Percentiles rank a stretch among this genome's conserved stretches.
These are phyloP conservation scores for Aspergillus hortae DNA, from an alignment of 2,329 filamentous ascomycete species.

Conservation along the genomic window DNA sequence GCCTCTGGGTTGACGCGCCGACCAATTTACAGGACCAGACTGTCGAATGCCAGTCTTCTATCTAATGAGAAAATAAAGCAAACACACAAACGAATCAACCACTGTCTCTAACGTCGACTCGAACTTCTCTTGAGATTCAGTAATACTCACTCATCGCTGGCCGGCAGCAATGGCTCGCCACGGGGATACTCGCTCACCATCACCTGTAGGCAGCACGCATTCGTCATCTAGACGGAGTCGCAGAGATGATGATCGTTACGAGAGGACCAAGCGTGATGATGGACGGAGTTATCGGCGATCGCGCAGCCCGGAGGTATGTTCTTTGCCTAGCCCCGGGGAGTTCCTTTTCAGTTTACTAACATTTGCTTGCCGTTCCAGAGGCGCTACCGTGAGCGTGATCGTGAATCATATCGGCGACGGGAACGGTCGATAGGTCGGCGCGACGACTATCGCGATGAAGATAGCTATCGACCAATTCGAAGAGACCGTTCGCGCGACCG, in stretches of 20 bases:
- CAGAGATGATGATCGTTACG: constrained; percentile 52
- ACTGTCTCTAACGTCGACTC: constrained; percentile 17
- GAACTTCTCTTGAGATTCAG: constrained; percentile 34
- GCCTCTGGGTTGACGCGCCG: background rate
- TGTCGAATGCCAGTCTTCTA: background rate
- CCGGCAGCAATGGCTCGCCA: constrained; percentile 58
- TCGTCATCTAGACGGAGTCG: constrained; percentile 64
- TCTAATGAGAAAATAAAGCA: constrained; percentile 21
- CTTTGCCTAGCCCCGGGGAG: background rate
- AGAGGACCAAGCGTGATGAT: constrained; percentile 52
- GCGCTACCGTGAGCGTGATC: constrained; percentile 54
- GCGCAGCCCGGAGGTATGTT: constrained; percentile 48
- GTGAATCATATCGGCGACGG: constrained; percentile 60
- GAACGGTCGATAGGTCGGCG: constrained; percentile 62
- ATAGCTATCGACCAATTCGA: constrained; percentile 58
- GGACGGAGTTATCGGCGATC: constrained; percentile 45
- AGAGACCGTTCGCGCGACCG: constrained; percentile 64
- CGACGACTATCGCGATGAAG: constrained; percentile 53
- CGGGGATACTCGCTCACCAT: constrained; percentile 77
- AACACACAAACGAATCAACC: constrained; percentile 14
- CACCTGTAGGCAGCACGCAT: constrained; percentile 82
- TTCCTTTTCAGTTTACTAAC: constrained; percentile 11
- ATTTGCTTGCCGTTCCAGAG: constrained; percentile 41
- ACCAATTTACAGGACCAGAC: background rate
- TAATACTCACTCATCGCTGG: constrained; percentile 51